phyloP scores from a whole-genome alignment of 768 basidiomycete genomes.

The Leccinum longicurvipes region DNA sequence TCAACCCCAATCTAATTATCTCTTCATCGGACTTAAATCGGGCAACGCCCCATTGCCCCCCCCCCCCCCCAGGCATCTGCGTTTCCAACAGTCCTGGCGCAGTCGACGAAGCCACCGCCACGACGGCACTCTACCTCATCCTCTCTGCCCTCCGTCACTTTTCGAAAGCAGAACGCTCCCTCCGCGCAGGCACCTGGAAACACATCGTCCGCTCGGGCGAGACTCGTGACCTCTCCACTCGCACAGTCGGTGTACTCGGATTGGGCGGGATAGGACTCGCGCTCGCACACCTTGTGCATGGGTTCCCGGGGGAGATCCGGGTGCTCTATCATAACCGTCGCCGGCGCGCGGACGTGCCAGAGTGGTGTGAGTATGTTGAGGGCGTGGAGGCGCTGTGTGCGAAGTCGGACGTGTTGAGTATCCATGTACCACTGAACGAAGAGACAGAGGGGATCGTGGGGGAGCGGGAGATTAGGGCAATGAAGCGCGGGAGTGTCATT shows the following conservation, averaged over 20 bases:
- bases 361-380: slow-evolving; percentile 77
- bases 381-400: slow-evolving; percentile 59
- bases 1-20: slow-evolving; percentile 37
- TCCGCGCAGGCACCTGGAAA: slow-evolving; percentile 61
- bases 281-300: slow-evolving; percentile 66
- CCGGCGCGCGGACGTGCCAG: slow-evolving; percentile 54
- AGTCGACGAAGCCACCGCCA: slow-evolving; percentile 88
- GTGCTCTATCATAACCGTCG: slow-evolving; percentile 75
- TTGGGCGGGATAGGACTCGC: slow-evolving; percentile 74
- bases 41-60: not conserved
- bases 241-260: slow-evolving; percentile 70
- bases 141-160: slow-evolving; percentile 76
- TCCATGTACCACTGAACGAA: slow-evolving; percentile 76
- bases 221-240: slow-evolving; percentile 62
- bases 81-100: slow-evolving; percentile 91
- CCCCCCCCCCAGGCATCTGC: slow-evolving; percentile 39
- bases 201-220: slow-evolving; percentile 41
- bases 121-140: slow-evolving; percentile 79
- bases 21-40: not conserved
- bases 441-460: slow-evolving; percentile 74
- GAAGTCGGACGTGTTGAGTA: slow-evolving; percentile 77
- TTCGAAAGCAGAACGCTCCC: slow-evolving; percentile 54
- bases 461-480: slow-evolving; percentile 67
- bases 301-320: slow-evolving; percentile 76
- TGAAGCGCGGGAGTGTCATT: slow-evolving; percentile 77